phyloP scores from a whole-genome alignment of 2,329 filamentous ascomycete species.

The Clarireedia monteithiana region DNA sequence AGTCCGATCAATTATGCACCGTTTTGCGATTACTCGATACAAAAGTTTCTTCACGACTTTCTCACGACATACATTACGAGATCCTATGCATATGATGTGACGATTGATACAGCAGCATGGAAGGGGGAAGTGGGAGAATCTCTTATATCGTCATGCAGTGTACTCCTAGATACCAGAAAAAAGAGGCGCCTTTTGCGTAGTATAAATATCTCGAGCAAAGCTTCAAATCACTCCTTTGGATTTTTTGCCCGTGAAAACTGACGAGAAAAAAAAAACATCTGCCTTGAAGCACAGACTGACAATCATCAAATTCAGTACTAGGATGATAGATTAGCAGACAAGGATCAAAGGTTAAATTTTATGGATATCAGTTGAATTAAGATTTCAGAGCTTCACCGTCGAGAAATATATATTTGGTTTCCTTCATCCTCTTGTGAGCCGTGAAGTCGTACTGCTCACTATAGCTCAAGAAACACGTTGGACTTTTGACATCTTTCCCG shows the following conservation, averaged over 20 bases:
- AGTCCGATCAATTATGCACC: background rate
- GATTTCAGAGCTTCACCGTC: background rate
- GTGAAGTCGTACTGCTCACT: too few relatives aligned
- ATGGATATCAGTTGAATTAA: background rate
- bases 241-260: background rate
- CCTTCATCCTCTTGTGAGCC: too few relatives aligned
- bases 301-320: background rate
- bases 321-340: background rate
- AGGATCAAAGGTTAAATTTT: background rate
- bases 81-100: slow-evolving; percentile 20
- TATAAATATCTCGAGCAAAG: background rate
- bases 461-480: too few relatives aligned
- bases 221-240: too few relatives aligned
- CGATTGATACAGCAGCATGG: slow-evolving; percentile 10
- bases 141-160: slow-evolving; percentile 10
- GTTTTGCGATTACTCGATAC: slow-evolving; percentile 14
- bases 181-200: slow-evolving; percentile 10
- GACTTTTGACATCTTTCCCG: too few relatives aligned
- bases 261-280: background rate
- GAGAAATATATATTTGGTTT: too few relatives aligned
- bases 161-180: slow-evolving; percentile 17
- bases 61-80: slow-evolving; percentile 17
- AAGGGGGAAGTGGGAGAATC: slow-evolving; percentile 1
- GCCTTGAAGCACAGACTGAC: background rate
- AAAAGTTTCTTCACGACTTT: slow-evolving; percentile 12